Evolutionary conservation across 164 flowering plant genomes (phyloP).

Genomic region (Tetrastigma voinierianum): DNA sequence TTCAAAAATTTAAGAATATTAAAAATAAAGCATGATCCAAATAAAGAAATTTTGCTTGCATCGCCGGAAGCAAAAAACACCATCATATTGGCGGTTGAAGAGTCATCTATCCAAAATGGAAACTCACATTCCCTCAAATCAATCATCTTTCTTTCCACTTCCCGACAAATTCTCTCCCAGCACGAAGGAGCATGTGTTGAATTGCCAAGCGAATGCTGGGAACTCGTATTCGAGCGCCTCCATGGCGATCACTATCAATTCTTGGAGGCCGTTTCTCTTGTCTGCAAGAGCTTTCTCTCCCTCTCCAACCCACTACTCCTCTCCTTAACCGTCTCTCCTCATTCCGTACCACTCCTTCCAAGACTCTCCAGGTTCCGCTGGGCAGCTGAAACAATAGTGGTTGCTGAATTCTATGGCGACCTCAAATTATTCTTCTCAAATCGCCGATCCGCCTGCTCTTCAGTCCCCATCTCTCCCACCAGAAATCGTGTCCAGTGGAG

Average conservation of each 20-base stretch:
- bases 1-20: too few relatives aligned
- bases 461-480: slow-evolving; percentile 45
- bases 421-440: slow-evolving; percentile 24
- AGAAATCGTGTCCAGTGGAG: slow-evolving; percentile 24
- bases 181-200: too few relatives aligned
- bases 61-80: too few relatives aligned
- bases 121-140: too few relatives aligned
- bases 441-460: slow-evolving; percentile 32
- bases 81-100: too few relatives aligned
- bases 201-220: slow-evolving; percentile 64
- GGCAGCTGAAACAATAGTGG: slow-evolving; percentile 31
- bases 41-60: too few relatives aligned
- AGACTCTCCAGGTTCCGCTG: slow-evolving; percentile 40
- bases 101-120: too few relatives aligned
- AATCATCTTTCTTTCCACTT: too few relatives aligned
- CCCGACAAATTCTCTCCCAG: too few relatives aligned
- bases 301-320: slow-evolving; percentile 43
- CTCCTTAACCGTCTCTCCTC: slow-evolving; percentile 30
- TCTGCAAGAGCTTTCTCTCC: slow-evolving; percentile 46
- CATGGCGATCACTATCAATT: slow-evolving; percentile 17
- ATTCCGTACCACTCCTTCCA: slow-evolving; percentile 23
- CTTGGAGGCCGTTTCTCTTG: slow-evolving; percentile 44
- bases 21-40: too few relatives aligned
- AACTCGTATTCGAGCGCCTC: slow-evolving; percentile 27
- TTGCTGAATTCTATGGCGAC: slow-evolving; percentile 20